phyloP scores from a whole-genome alignment of 83 land plant genomes.

The Picea engelmannii region DNA sequence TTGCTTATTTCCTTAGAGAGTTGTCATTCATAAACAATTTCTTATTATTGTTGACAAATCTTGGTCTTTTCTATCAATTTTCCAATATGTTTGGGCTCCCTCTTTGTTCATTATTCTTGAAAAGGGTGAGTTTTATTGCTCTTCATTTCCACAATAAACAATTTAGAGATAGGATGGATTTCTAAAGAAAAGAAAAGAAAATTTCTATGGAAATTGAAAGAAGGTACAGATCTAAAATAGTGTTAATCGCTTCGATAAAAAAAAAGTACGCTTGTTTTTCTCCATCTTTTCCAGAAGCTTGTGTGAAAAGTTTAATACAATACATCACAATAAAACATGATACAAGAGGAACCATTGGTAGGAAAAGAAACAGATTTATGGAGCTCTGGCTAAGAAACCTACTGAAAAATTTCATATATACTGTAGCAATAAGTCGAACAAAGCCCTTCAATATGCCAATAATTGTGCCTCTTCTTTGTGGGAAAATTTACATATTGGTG shows the following conservation, averaged over 20 bases:
- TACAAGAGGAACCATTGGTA: slow-evolving; percentile 18
- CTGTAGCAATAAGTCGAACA: slow-evolving; percentile 18
- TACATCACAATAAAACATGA: slow-evolving; percentile 15
- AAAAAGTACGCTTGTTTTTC: slow-evolving; percentile 12
- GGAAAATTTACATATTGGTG: too few relatives aligned
- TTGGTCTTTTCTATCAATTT: too few relatives aligned
- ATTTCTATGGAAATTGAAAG: too few relatives aligned
- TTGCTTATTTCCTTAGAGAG: too few relatives aligned
- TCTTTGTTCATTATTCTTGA: too few relatives aligned
- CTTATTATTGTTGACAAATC: too few relatives aligned
- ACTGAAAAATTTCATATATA: slow-evolving; percentile 14
- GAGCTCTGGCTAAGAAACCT: slow-evolving; percentile 10
- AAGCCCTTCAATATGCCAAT: slow-evolving; percentile 29
- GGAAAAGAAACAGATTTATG: slow-evolving; percentile 11
- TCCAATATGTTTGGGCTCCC: too few relatives aligned
- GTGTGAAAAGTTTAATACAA: slow-evolving; percentile 7
- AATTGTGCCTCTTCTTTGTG: slow-evolving; percentile 13
- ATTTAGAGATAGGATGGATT: neutral
- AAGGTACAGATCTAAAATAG: slow-evolving; percentile 9
- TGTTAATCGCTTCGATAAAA: slow-evolving; percentile 13
- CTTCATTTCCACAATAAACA: too few relatives aligned
- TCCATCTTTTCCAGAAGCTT: neutral
- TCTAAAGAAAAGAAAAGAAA: slow-evolving; percentile 13
- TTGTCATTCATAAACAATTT: too few relatives aligned
- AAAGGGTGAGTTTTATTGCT: too few relatives aligned